Evolutionary conservation across 352 stramenopile genomes (phyloP).

Genomic region (Phytophthora syringae): DNA sequence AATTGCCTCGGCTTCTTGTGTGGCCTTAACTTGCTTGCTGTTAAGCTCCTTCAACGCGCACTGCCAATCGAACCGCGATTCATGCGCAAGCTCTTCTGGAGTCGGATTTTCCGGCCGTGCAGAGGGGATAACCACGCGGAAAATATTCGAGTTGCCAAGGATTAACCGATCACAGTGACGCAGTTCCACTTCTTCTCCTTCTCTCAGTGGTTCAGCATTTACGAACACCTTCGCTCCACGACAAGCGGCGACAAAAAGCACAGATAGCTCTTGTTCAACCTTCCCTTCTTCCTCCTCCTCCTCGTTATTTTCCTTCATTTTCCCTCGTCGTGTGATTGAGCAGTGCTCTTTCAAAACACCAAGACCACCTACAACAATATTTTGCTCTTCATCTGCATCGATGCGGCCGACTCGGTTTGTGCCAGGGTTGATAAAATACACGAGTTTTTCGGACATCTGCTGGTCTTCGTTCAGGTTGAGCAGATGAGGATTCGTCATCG

Average conservation of each 20-base stretch:
- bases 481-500: conserved; percentile 74
- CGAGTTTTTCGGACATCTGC: conserved; percentile 83
- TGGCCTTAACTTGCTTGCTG: conserved; percentile 66
- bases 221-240: conserved; percentile 68
- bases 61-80: conserved; percentile 78
- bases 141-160: conserved; percentile 80
- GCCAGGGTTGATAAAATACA: conserved; percentile 76
- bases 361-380: conserved; percentile 80
- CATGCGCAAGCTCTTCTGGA: conserved; percentile 41
- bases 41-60: conserved; percentile 87
- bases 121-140: conserved; percentile 75
- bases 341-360: conserved; percentile 85
- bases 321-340: conserved; percentile 36
- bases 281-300: conserved; percentile 4
- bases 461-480: conserved; percentile 91
- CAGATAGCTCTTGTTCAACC: neutral
- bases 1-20: conserved; percentile 59
- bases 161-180: conserved; percentile 76
- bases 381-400: conserved; percentile 72
- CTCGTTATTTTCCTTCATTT: neutral
- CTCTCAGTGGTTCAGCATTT: conserved; percentile 64
- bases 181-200: conserved; percentile 42
- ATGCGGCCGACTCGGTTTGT: conserved; percentile 69
- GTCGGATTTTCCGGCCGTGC: conserved; percentile 28
- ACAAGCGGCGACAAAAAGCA: conserved; percentile 43